Conservation (phyloP, 2,329 filamentous ascomycete genomes). For the Paramyrothecium sp. region DNA sequence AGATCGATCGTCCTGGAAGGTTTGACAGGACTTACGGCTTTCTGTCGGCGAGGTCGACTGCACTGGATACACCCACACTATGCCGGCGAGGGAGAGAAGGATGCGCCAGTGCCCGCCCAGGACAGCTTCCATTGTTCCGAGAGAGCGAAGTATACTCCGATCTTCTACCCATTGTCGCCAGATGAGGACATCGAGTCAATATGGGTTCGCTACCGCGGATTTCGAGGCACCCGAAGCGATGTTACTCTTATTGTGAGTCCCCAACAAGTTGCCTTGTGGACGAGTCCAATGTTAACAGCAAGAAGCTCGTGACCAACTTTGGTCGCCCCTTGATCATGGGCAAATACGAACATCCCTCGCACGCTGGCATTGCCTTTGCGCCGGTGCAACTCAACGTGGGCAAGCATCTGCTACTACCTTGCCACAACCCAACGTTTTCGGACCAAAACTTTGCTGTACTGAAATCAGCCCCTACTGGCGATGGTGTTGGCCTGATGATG, state of each 20-base stretch:
- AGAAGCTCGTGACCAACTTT: background rate
- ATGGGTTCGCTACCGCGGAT: background rate
- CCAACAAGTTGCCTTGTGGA: too few relatives aligned
- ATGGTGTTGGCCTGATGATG: background rate
- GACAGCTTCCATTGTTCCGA: background rate
- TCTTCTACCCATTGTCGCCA: background rate
- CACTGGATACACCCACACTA: slow-evolving; percentile 2
- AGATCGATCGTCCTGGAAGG: background rate
- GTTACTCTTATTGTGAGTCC: background rate
- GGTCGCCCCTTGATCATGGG: background rate
- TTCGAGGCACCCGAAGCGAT: background rate
- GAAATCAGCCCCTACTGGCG: background rate
- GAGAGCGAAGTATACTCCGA: background rate
- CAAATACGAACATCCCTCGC: background rate
- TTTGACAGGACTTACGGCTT: background rate
- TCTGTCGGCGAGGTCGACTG: background rate
- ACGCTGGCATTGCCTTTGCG: background rate
- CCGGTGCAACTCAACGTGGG: background rate
- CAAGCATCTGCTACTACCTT: background rate
- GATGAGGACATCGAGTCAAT: background rate
- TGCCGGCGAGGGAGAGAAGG: background rate
- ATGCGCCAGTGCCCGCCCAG: background rate
- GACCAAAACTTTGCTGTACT: background rate
- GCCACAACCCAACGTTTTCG: background rate
- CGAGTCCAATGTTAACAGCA: background rate